Evolutionary conservation across 2,329 filamentous ascomycete species (phyloP).

Genomic region (Cladophialophora immunda): DNA sequence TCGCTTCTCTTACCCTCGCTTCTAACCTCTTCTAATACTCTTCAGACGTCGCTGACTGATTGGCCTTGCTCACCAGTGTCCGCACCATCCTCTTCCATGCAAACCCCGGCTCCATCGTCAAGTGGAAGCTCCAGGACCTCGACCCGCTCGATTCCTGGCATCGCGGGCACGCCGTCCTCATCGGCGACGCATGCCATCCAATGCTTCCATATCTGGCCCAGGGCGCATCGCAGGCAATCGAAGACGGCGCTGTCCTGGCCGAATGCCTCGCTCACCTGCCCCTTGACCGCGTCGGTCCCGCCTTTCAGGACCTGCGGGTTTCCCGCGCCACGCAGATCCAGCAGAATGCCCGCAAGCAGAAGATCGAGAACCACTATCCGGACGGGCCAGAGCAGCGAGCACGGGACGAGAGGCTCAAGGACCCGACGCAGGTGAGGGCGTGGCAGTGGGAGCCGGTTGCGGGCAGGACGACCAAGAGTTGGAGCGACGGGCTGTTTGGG

Average conservation of each 20-base stretch:
- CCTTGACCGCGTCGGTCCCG: slow-evolving; percentile 10
- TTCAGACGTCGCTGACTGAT: not conserved
- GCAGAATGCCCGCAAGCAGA: slow-evolving; percentile 10
- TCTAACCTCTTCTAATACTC: not conserved
- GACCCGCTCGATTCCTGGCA: slow-evolving; percentile 13
- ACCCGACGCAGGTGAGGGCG: slow-evolving; percentile 12
- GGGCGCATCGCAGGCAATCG: slow-evolving; percentile 3
- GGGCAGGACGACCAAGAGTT: slow-evolving; percentile 14
- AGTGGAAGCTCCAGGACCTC: slow-evolving; percentile 18
- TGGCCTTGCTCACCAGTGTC: not conserved
- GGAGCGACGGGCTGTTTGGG: slow-evolving; percentile 18
- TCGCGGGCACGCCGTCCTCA: slow-evolving; percentile 12
- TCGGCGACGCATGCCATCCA: slow-evolving; percentile 14
- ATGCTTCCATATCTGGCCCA: slow-evolving; percentile 5
- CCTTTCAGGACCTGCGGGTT: slow-evolving; percentile 12
- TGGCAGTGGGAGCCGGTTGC: slow-evolving; percentile 17
- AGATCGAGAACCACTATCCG: slow-evolving; percentile 18
- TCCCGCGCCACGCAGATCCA: slow-evolving; percentile 15
- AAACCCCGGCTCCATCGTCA: slow-evolving; percentile 17
- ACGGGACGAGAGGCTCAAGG: slow-evolving; percentile 16
- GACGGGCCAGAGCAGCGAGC: slow-evolving; percentile 12
- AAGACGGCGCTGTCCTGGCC: slow-evolving; percentile 15
- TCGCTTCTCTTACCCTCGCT: not conserved
- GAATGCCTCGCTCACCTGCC: slow-evolving; percentile 16
- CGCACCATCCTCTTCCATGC: slow-evolving; percentile 17